Percentiles rank a stretch among this genome's conserved stretches.
These are phyloP conservation scores for Pleurotus djamor DNA, from an alignment of 768 basidiomycete genomes.

Conservation along the genomic window DNA sequence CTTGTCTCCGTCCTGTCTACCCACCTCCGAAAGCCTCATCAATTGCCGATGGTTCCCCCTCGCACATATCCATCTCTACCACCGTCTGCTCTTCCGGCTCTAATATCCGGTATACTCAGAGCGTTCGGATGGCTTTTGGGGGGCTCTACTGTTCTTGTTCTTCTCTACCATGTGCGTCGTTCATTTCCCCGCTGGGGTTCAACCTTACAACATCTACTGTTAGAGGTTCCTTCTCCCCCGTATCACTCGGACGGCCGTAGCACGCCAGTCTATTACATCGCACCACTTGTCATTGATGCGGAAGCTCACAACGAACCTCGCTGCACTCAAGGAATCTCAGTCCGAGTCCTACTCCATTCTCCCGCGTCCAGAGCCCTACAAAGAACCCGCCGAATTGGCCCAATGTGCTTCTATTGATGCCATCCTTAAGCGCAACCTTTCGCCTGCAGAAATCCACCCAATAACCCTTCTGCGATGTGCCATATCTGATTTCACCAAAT, in stretches of 20 bases:
- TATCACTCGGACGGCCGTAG: conserved; percentile 53
- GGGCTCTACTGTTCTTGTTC: conserved; percentile 52
- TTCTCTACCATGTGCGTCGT: conserved; percentile 64
- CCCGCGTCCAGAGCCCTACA: conserved; percentile 49
- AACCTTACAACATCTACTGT: conserved; percentile 7
- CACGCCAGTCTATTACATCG: conserved; percentile 56
- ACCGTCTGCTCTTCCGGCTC: conserved; percentile 66
- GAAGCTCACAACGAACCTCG: conserved; percentile 53
- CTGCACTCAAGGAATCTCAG: conserved; percentile 55
- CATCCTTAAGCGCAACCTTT: conserved; percentile 23
- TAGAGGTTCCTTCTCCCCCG: conserved; percentile 73
- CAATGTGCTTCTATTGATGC: conserved; percentile 45
- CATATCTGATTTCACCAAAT: conserved; percentile 44
- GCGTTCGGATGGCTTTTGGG: conserved; percentile 69
- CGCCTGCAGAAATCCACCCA: conserved; percentile 37
- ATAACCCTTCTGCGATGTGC: conserved; percentile 64
- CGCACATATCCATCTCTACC: conserved; percentile 70
- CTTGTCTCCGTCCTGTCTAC: neutral
- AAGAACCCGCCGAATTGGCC: conserved; percentile 43
- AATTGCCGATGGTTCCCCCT: conserved; percentile 58
- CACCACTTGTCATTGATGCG: conserved; percentile 60
- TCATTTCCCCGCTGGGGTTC: neutral
- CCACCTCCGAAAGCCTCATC: conserved; percentile 21
- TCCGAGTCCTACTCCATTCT: conserved; percentile 52
- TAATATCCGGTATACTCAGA: conserved; percentile 60